Conservation (phyloP, 2,329 filamentous ascomycete species). For the Fusarium lateritium region DNA sequence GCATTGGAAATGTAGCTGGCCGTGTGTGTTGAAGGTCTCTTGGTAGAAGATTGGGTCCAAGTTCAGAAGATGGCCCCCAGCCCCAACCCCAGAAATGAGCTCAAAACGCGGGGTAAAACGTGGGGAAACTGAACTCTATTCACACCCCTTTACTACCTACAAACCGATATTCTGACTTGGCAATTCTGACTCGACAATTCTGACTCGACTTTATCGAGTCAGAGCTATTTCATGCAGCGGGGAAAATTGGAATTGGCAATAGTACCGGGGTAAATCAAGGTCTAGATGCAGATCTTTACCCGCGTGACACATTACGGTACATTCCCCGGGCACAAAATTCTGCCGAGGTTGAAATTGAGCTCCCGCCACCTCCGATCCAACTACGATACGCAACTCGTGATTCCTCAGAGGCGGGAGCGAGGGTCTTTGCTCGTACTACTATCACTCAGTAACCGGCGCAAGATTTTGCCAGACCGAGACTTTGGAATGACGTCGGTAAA, state of each 20-base stretch:
- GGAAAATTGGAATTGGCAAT: not conserved
- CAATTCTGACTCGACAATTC: no score
- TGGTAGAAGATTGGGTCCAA: not conserved
- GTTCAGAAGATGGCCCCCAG: not conserved
- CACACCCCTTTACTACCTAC: not conserved
- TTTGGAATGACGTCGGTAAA: constrained; percentile 14
- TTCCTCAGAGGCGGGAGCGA: not conserved
- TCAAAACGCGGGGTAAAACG: constrained; percentile 4
- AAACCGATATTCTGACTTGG: no score
- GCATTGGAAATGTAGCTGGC: accelerated
- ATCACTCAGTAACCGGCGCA: constrained; percentile 5
- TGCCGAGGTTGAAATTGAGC: constrained; percentile 3
- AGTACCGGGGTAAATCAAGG: not conserved
- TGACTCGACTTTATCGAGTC: not conserved
- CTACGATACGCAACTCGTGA: not conserved
- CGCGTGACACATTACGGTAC: not conserved
- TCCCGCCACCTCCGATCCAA: not conserved
- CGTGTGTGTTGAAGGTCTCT: not conserved
- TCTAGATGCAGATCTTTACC: not conserved
- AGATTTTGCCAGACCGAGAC: constrained; percentile 18
- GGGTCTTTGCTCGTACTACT: not conserved
- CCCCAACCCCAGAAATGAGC: no score
- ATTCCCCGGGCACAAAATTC: no score
- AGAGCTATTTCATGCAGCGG: not conserved
- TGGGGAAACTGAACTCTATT: not conserved